Conservation (phyloP, 352 stramenopile species). For the Phytophthora fragariae region DNA sequence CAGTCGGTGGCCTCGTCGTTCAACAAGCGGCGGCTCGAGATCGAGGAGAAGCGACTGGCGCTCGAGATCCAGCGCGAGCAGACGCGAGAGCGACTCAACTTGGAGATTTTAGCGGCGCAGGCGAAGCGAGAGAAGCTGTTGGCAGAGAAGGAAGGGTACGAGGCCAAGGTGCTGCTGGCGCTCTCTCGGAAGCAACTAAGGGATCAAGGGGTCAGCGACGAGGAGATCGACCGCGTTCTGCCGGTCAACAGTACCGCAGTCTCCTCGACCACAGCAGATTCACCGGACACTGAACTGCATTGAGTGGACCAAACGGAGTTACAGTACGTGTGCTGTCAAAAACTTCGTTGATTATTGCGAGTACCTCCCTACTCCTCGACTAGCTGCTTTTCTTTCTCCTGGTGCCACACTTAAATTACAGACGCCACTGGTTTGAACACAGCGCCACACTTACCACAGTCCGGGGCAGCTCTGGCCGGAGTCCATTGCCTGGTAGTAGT, state of each 20-base stretch:
- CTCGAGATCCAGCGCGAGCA: constrained; percentile 61
- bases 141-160: constrained; percentile 55
- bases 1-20: constrained; percentile 21
- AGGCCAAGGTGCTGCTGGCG: constrained; percentile 53
- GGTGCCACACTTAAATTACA: constrained; percentile 21
- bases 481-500: constrained; percentile 77
- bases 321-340: not conserved
- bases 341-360: not conserved
- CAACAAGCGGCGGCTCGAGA: constrained; percentile 51
- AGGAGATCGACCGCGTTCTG: constrained; percentile 65
- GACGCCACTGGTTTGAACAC: not conserved
- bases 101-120: constrained; percentile 60
- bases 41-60: constrained; percentile 66
- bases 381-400: not conserved
- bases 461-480: constrained; percentile 58
- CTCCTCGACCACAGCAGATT: not conserved
- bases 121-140: constrained; percentile 46
- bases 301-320: not conserved
- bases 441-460: constrained; percentile 29
- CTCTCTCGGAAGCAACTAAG: constrained; percentile 62
- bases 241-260: constrained; percentile 25
- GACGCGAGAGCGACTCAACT: constrained; percentile 43
- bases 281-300: not conserved
- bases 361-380: not conserved
- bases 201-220: constrained; percentile 54